Conservation (phyloP, 1,284 basidiomycete genomes). For the Cutaneotrichosporon mucoides region DNA sequence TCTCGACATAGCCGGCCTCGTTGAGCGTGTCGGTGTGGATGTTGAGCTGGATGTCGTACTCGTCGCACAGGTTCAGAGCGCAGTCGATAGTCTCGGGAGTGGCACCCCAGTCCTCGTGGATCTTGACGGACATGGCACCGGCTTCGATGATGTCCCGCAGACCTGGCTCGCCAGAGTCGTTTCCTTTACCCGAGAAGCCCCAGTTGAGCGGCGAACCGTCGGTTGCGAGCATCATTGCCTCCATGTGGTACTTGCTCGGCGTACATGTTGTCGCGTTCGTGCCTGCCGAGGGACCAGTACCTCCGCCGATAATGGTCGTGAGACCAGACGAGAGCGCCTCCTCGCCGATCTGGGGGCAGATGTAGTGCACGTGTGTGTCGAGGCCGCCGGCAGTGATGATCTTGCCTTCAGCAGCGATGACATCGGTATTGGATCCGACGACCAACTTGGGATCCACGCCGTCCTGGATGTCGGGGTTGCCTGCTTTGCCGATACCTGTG, state of each 20-base stretch:
- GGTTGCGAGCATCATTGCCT: slow-evolving; percentile 80
- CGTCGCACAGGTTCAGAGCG: slow-evolving; percentile 76
- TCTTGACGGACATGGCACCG: slow-evolving; percentile 88
- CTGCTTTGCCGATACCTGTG: slow-evolving; percentile 88
- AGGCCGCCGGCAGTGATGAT: slow-evolving; percentile 92
- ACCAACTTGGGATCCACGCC: slow-evolving; percentile 69
- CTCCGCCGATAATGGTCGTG: slow-evolving; percentile 86
- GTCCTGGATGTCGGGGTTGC: slow-evolving; percentile 92
- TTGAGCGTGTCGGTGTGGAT: slow-evolving; percentile 98
- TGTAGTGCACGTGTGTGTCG: slow-evolving; percentile 89
- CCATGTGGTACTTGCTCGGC: slow-evolving; percentile 78
- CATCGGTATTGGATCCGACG: slow-evolving; percentile 81
- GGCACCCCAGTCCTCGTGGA: slow-evolving; percentile 98
- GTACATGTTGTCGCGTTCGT: slow-evolving; percentile 95
- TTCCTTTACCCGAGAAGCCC: slow-evolving; percentile 89
- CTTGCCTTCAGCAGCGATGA: slow-evolving; percentile 86
- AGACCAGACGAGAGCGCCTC: slow-evolving; percentile 60
- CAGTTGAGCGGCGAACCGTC: slow-evolving; percentile 90
- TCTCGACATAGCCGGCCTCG: slow-evolving; percentile 70
- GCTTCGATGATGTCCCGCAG: slow-evolving; percentile 81
- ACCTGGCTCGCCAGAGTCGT: slow-evolving; percentile 68
- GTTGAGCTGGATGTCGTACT: slow-evolving; percentile 94
- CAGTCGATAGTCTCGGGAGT: slow-evolving; percentile 81
- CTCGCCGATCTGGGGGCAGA: slow-evolving; percentile 80
- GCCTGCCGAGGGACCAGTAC: slow-evolving; percentile 87